Base-by-base conservation (phyloP, 2,329 filamentous ascomycete species). In the Neonectria neomacrospora region DNA sequence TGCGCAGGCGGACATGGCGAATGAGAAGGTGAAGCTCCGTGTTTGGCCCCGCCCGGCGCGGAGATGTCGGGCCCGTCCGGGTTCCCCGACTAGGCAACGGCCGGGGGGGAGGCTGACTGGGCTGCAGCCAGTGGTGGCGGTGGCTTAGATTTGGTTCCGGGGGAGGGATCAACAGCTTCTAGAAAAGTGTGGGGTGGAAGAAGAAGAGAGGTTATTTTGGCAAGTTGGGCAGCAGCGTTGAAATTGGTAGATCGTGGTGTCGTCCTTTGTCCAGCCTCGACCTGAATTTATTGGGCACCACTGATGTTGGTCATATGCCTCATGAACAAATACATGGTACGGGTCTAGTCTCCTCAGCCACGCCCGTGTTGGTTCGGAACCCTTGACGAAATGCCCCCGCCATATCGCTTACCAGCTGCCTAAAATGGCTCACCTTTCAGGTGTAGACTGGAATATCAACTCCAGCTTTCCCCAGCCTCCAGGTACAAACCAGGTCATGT, bases 141-240 rank as follows among this genome's bases (percentile, higher is more conserved):
- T 72, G 70, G 70, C 70, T 72, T 64, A 64, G 69, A 62, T 70
- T 69, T 57, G 61, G 68, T n/a, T n/a, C n/a, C n/a, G 57, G 11
- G 51, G 26, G 20, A 28, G 1, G 22, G 28, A 50, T 14, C n/a
- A 26, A 51, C 34, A 12, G 61, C 45, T 63, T 63, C 55, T 55
- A 53, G 59, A 63, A 63, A 37, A 32, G 44, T 59, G 54, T 37
- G 55, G 47, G 50, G 48, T 28, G 18, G 14, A 22, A n/a, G 26
- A 18, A 30, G 23, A 30, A 37, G 14, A 16, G 34, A 37, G 34
- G 34, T 37, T 37, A 14, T 2, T 37, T 41, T 18, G 39, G 22
- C 30, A 20, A 20, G 55, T 52, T 58, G 47, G 55, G 55, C 55
- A 52, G 18, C 20, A 52, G 37, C 8, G 37, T 52, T 37, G 47